Evolutionary conservation across 1,284 basidiomycete species (phyloP), one percentile per base, ranked within the genome.

Genomic region (Microbotryomycetes sp.): DNA sequence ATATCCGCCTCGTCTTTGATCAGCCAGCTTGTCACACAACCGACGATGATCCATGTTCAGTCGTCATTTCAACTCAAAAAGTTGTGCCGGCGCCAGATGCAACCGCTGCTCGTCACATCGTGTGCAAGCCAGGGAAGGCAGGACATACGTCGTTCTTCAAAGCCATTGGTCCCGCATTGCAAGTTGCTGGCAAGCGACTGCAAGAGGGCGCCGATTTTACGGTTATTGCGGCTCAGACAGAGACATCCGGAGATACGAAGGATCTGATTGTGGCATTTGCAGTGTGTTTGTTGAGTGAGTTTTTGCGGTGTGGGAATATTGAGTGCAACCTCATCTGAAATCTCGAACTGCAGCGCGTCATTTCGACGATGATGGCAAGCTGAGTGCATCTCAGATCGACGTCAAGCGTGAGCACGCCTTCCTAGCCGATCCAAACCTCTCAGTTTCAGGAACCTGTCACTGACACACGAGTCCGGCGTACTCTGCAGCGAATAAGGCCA

Each of bases 171-270:
- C n/a, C n/a, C 0, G 28, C 42, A 2, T 31, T 65, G 30, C 52
- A 32, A 0, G 12, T 46, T 0, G 51, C 54, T 2, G 30, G 42
- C 9, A 19, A 30, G 15, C 19, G 6, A 25, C 49, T 66, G 3
- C 15, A 26, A 5, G 16, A 26, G 5, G 54, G 60, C 2, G 28
- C n/a, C 15, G 22, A n/a, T 15, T 58, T 58, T 4, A 12, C 22
- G 14, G 19, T 60, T 6, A 31, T 36, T 12, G 55, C 55, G 29
- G 26, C 30, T 42, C 46, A 47, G 51, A 45, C 47, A 23, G 47
- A 50, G 2, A 32, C 31, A 30, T 64, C 64, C 30, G 51, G 58
- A 49, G 67, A 69, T 28, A 56, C 67, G 25, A 69, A 69, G 51
- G 67, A 69, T 31, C 30, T 69, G 4, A 65, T 60, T 3, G 50